Base-by-base conservation (phyloP, 257 asterid genomes). In the Anisodus acutangulus region DNA sequence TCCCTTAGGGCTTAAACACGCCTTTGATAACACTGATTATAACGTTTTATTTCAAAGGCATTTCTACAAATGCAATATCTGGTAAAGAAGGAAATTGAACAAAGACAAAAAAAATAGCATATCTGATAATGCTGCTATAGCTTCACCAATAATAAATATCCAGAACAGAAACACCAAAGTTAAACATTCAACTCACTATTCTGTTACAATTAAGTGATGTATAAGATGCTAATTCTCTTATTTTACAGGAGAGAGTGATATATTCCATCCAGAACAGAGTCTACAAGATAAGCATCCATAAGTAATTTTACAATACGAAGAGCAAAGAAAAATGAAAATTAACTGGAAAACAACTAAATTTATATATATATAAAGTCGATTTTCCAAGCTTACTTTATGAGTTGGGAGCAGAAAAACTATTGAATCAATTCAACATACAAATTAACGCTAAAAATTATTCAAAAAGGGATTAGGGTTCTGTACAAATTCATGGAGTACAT, bases 121-220 rank as follows among this genome's bases (percentile, higher is more conserved):
- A 70, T 41, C 55, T 70, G 57, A 9, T 70, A 12, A 12, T 17
- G 11, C 6, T 72, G 41, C 9, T 47, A 72, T 45, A 10, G 60
- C 80, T 5, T 72, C 80, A 72, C 41, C 80, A 47, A 49, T 19
- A 72, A 72, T 2, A 71, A 71, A 9, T 7, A 72, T 19, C 80
- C 80, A 72, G 35, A 19, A 47, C 37, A 45, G 39, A 72, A 19
- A 72, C 80, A 19, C 9, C 43, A 17, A 43, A 71, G 37, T n/a
- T n/a, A 17, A 4, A 22, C 26, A 22, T 22, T 22, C 26, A 22
- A 22, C 26, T 22, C 26, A 22, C 26, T 22, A 22, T 22, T 0
- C 26, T 22, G 26, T 22, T 22, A 22, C 26, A 22, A 22, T 22
- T 22, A 22, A 22, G 26, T 22, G 26, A 22, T 22, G 26, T 22